Conservation (phyloP, 352 stramenopile species). For the Phytopythium ostracodes region DNA sequence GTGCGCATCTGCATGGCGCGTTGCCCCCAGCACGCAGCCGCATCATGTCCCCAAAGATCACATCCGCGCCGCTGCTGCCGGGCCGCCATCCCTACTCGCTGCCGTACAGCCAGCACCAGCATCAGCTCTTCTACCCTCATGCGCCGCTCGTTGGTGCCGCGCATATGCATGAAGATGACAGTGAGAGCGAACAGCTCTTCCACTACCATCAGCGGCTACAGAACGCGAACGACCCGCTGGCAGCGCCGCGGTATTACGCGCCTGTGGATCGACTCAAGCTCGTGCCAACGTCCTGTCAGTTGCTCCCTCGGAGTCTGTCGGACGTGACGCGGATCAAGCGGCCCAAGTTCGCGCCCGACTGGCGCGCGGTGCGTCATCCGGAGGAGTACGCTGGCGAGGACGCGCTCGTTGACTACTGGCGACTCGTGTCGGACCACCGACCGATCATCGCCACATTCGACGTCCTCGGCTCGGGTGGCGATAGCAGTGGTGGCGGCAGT, state of each 20-base stretch:
- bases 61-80: background rate
- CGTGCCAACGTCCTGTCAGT: slow-evolving; percentile 44
- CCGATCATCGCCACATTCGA: slow-evolving; percentile 66
- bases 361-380: slow-evolving; percentile 37
- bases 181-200: background rate
- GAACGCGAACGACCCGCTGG: background rate
- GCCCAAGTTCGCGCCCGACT: slow-evolving; percentile 73
- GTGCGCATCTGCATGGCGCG: slow-evolving; percentile 33
- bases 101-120: slow-evolving; percentile 6
- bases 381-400: slow-evolving; percentile 45
- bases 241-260: slow-evolving; percentile 1
- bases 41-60: background rate
- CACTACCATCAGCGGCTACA: slow-evolving; percentile 8
- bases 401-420: slow-evolving; percentile 78
- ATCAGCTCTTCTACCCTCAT: slow-evolving; percentile 1
- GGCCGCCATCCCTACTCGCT: background rate
- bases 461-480: slow-evolving; percentile 19
- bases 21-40: slow-evolving; percentile 7
- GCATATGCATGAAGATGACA: background rate
- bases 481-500: background rate
- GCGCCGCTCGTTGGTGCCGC: background rate
- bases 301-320: slow-evolving; percentile 57
- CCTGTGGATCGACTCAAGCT: slow-evolving; percentile 37
- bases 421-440: slow-evolving; percentile 75
- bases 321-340: slow-evolving; percentile 72